phyloP scores from a whole-genome alignment of 2,329 filamentous ascomycete species.

The Aspergillus alliaceus region DNA sequence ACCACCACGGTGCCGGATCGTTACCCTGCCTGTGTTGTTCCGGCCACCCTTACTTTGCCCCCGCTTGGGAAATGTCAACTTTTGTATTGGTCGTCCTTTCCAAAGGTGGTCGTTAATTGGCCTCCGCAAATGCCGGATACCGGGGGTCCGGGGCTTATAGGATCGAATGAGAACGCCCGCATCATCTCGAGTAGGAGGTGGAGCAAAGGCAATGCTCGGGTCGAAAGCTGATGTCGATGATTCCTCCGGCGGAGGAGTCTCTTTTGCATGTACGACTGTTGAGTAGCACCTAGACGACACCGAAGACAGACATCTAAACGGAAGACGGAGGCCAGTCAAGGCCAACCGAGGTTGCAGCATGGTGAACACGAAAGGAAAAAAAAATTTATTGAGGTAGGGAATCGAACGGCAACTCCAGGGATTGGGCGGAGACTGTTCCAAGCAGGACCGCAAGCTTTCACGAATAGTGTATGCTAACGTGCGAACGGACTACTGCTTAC shows the following conservation, averaged over 20 bases:
- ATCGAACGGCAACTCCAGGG: neutral
- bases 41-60: conserved; percentile 90
- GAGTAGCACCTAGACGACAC: conserved; percentile 55
- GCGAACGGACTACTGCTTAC: conserved; percentile 8
- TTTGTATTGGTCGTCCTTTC: conserved; percentile 82
- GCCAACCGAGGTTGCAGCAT: conserved; percentile 70
- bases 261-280: conserved; percentile 43
- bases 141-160: conserved; percentile 91
- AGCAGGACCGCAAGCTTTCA: neutral
- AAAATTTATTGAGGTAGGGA: neutral
- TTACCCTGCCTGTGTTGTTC: conserved; percentile 82
- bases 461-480: neutral
- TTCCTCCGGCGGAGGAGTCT: conserved; percentile 27
- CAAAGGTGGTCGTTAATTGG: conserved; percentile 96
- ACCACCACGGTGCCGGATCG: conserved; percentile 87
- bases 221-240: conserved; percentile 38
- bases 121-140: conserved; percentile 84
- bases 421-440: conserved; percentile 5
- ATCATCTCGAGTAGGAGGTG: conserved; percentile 46
- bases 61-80: conserved; percentile 87
- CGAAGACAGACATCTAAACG: conserved; percentile 48
- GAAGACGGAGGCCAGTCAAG: conserved; percentile 51
- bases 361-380: conserved; percentile 10
- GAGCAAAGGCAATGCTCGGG: conserved; percentile 42
- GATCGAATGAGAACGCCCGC: conserved; percentile 63